phyloP scores from a whole-genome alignment of 2,329 filamentous ascomycete genomes.

The Colletotrichum salicis region DNA sequence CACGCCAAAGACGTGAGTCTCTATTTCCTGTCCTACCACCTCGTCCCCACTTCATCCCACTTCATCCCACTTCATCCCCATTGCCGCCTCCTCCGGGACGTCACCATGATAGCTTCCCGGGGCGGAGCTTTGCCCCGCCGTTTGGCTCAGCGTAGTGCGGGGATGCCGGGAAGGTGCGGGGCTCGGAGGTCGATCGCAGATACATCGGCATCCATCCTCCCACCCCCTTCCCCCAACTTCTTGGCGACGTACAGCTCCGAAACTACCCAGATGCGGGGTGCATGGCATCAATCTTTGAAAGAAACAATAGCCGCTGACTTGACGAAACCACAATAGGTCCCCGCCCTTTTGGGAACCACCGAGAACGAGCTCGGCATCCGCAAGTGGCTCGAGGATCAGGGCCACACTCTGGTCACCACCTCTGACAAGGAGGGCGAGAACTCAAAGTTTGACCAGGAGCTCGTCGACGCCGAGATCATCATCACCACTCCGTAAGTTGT shows the following conservation, averaged over 20 bases:
- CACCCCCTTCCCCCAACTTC: conserved; percentile 1
- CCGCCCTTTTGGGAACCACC: conserved; percentile 89
- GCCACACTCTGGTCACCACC: conserved; percentile 95
- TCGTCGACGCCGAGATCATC: conserved; percentile 97
- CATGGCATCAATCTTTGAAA: conserved; percentile 21
- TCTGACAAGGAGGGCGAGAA: conserved; percentile 96
- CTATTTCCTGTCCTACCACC: background rate
- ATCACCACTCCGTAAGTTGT: conserved; percentile 89
- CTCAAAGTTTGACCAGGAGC: conserved; percentile 94
- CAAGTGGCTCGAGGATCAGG: conserved; percentile 97
- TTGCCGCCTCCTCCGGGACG: background rate
- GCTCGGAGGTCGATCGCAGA: conserved; percentile 36
- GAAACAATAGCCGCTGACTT: conserved; percentile 4
- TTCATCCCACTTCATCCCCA: background rate
- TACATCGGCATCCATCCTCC: conserved; percentile 31
- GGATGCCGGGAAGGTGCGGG: conserved; percentile 34
- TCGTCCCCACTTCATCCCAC: no score
- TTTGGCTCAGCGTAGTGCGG: conserved; percentile 22
- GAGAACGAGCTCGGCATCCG: conserved; percentile 98
- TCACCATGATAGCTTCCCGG: conserved; percentile 29
- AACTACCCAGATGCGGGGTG: conserved; percentile 34
- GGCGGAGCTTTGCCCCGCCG: conserved; percentile 28
- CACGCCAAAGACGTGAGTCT: conserved; percentile 84
- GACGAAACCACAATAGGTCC: conserved; percentile 61
- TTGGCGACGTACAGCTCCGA: conserved; percentile 17